A percentile compares a stretch with the other conserved stretches of the same genome.
Evolutionary conservation across 2,329 filamentous ascomycete species (phyloP).

Genomic region (Ophiostoma tasmaniense): DNA sequence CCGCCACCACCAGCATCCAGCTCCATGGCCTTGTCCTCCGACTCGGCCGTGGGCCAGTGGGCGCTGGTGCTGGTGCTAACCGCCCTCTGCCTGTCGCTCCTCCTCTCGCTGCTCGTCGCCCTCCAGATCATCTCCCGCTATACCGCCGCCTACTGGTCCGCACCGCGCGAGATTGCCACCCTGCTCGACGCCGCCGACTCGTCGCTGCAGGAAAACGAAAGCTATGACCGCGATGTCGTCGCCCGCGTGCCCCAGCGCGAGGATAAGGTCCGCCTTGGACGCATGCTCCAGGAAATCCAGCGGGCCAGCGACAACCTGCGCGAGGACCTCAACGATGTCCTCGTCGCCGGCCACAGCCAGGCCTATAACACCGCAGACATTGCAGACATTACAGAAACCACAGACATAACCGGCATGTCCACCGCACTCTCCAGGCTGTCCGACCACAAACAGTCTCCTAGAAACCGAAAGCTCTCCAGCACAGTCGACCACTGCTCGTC

Average conservation of each 20-base stretch:
- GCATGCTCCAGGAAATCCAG: conserved; percentile 54
- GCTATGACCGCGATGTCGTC: conserved; percentile 53
- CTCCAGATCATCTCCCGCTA: conserved; percentile 45
- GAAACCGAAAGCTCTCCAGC: background rate
- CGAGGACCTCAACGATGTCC: conserved; percentile 47
- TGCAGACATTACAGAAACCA: background rate
- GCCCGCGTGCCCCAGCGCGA: conserved; percentile 49
- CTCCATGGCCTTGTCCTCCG: conserved; percentile 39
- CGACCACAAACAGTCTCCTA: background rate
- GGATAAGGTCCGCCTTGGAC: conserved; percentile 52
- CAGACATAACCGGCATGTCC: background rate
- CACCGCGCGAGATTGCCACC: conserved; percentile 48
- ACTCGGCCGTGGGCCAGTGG: conserved; percentile 46
- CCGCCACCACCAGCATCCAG: conserved; percentile 3
- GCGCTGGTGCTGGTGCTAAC: conserved; percentile 49
- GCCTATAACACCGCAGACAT: background rate
- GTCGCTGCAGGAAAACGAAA: conserved; percentile 56
- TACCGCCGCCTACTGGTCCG: conserved; percentile 47
- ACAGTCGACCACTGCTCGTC: background rate
- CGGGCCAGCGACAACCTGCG: conserved; percentile 51
- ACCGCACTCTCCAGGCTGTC: background rate
- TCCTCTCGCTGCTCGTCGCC: conserved; percentile 47
- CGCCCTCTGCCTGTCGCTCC: conserved; percentile 47
- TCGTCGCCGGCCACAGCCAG: conserved; percentile 35
- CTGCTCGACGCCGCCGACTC: conserved; percentile 54